Base-by-base conservation (phyloP, 1,284 basidiomycete species). In the Apiotrichum gracile region DNA sequence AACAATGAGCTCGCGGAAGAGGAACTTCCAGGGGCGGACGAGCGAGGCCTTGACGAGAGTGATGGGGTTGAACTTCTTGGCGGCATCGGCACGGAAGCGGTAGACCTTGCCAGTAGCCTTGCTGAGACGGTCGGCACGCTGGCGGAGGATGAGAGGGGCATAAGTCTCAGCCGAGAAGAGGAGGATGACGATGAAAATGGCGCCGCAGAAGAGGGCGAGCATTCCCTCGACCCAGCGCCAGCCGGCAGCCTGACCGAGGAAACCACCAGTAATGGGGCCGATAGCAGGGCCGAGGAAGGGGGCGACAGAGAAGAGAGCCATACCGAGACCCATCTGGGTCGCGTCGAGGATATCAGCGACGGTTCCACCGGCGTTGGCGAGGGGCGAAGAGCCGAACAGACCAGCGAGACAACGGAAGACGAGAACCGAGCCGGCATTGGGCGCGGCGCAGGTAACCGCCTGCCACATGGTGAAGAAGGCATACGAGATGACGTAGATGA, bases 211-310 rank as follows among this genome's bases (percentile, higher is more conserved):
- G 54, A 78, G 72, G 61, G 83, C 79, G 76, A 87, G 82, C 52
- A 86, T 74, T 78, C 83, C 85, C 67, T 85, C 85, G 52, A 83
- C 82, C 76, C 78, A 79, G 49, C 78, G 61, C 78, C 78, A 79
- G 0, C 70, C 73, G 10, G 50, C 42, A 0, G 62, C 62, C 31
- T 69, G 57, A 34, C 69, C 70, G 38, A 79, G 68, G 66, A 74
- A 76, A n/a, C 72, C 74, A 25, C 75, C 72, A 17, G 59, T 57
- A 52, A 69, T 61, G 44, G 67, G 67, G 21, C 65, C 69, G n/a
- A 60, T 34, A 2, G 55, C 55, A 39, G 58, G 58, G 22, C 58
- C 55, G 24, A 56, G 52, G 58, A 60, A 56, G 25, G 58, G 54
- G 14, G 54, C 57, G 25, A 54, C 49, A 4, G 57, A 49, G 52